Evolutionary conservation across 176 grass and related monocot species (phyloP).

Genomic region (Metroxylon sagu): DNA sequence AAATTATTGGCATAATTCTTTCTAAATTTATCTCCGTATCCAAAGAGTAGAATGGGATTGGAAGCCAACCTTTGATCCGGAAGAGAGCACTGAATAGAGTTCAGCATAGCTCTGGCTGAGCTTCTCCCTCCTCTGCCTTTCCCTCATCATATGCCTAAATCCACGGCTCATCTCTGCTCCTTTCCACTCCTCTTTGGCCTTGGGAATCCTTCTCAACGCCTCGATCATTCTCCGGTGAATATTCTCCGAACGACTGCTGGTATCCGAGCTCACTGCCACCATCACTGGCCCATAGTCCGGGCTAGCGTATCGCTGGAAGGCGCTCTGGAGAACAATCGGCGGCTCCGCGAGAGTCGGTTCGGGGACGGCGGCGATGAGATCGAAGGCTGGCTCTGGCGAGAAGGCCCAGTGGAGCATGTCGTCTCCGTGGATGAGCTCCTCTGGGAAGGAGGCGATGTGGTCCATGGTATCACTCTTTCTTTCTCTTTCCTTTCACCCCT

Average conservation of each 20-base stretch:
- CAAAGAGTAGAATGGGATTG: too few relatives aligned
- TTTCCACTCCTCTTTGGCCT: background rate
- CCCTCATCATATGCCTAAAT: conserved; percentile 93
- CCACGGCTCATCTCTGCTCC: conserved; percentile 58
- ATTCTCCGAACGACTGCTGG: background rate
- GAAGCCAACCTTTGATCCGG: conserved; percentile 51
- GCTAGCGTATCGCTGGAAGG: conserved; percentile 34
- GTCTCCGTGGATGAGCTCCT: conserved; percentile 25
- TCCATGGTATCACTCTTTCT: conserved; percentile 21
- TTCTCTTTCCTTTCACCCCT: background rate
- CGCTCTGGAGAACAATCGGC: background rate
- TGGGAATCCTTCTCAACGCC: conserved; percentile 26
- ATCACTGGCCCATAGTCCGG: background rate
- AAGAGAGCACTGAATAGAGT: conserved; percentile 49
- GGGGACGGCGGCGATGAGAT: conserved; percentile 9
- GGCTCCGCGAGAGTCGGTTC: background rate
- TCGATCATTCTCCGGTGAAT: conserved; percentile 32
- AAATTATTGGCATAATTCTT: too few relatives aligned
- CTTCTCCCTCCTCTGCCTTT: conserved; percentile 86
- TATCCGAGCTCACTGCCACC: too few relatives aligned
- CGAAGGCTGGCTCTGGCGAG: conserved; percentile 43
- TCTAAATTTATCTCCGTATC: too few relatives aligned
- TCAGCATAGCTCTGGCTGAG: conserved; percentile 93
- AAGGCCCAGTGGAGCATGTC: conserved; percentile 24
- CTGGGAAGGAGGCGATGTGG: conserved; percentile 51